A percentile compares a stretch with the other conserved stretches of the same genome.
Evolutionary conservation across 768 basidiomycete genomes (phyloP).

Genomic region (Cyclocybe cylindracea): DNA sequence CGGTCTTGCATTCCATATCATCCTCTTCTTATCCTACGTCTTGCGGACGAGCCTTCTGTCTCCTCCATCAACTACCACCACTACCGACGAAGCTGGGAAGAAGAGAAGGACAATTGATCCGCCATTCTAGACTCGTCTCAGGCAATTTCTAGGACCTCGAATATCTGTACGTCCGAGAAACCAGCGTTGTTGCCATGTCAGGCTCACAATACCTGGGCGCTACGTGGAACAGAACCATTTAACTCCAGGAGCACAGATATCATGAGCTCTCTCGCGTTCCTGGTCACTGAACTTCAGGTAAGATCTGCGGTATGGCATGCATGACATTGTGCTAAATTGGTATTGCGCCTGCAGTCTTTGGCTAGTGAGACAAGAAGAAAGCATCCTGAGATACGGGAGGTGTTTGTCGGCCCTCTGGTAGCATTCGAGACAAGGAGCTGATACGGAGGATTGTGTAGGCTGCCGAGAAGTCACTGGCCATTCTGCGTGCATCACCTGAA

Average conservation of each 20-base stretch:
- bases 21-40: not conserved
- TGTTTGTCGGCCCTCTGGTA: constrained; percentile 33
- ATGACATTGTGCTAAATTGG: not conserved
- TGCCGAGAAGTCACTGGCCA: constrained; percentile 83
- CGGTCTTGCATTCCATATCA: not conserved
- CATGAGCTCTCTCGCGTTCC: constrained; percentile 71
- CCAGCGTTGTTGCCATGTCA: not conserved
- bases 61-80: too few species aligned
- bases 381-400: constrained; percentile 93
- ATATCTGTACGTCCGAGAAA: not conserved
- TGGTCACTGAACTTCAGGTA: constrained; percentile 72
- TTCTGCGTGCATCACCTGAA: constrained; percentile 81
- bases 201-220: not conserved
- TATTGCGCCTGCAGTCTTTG: constrained; percentile 54
- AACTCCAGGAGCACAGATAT: not conserved
- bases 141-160: not conserved
- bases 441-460: constrained; percentile 46
- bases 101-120: too few species aligned
- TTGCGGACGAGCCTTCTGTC: too few species aligned
- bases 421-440: constrained; percentile 14
- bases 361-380: constrained; percentile 87
- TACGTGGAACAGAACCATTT: not conserved
- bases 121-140: not conserved
- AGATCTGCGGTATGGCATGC: not conserved
- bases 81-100: too few species aligned